Evolutionary conservation across 169 alveolate genomes (phyloP).

Genomic region (Plasmodium cynomolgi): DNA sequence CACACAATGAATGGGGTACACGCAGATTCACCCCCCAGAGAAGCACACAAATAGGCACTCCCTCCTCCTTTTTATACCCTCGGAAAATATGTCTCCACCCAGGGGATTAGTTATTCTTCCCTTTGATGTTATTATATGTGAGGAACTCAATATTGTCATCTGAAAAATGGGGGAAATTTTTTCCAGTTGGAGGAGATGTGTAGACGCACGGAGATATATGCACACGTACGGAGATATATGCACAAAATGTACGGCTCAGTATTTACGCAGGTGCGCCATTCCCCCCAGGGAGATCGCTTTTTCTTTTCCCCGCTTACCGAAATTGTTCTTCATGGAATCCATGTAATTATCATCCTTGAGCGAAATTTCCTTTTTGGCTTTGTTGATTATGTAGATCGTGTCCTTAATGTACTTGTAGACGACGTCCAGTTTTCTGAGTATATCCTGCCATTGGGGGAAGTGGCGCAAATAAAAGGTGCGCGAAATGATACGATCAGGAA

Average conservation of each 20-base stretch:
- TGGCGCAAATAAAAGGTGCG: not conserved
- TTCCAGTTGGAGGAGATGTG: not conserved
- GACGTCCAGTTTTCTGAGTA: constrained; percentile 41
- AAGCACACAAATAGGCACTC: not conserved
- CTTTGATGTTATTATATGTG: constrained; percentile 62
- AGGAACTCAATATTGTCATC: constrained; percentile 62
- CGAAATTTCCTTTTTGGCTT: constrained; percentile 66
- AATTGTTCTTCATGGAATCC: constrained; percentile 49
- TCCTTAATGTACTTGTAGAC: constrained; percentile 67
- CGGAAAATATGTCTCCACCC: not conserved
- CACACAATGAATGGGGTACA: not conserved
- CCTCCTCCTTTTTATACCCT: not conserved
- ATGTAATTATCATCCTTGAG: constrained; percentile 52
- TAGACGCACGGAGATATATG: not conserved
- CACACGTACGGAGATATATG: not conserved
- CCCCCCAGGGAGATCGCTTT: not conserved
- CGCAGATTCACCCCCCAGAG: not conserved
- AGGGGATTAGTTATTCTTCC: constrained; percentile 19
- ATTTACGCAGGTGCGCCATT: not conserved
- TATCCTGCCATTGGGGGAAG: constrained; percentile 31
- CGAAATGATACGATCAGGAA: not conserved
- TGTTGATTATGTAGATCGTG: constrained; percentile 58
- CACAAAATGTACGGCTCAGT: not conserved
- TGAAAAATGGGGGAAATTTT: constrained; percentile 5
- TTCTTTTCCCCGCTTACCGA: constrained; percentile 5